Evolutionary conservation across 768 basidiomycete genomes (phyloP), one percentile per base, ranked within the genome.

Genomic region (Lactarius vividus): DNA sequence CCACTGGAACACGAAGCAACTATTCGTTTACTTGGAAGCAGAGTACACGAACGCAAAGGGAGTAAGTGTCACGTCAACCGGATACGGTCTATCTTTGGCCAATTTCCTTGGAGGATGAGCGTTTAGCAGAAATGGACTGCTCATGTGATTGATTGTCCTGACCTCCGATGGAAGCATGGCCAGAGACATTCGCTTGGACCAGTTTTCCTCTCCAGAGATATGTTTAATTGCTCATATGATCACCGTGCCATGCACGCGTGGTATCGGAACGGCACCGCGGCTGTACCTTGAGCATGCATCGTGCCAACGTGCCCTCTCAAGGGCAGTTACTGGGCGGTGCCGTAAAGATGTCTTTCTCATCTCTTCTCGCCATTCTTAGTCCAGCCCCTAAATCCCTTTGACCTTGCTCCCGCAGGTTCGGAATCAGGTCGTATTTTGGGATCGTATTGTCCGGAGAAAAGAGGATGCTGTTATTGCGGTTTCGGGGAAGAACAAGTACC

Each of bases 1-100:
- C 78, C 80, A 95, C 77, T 96, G 94, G 94, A 96, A 96, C 76
- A 96, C 94, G n/a, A 96, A 96, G 76, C 94, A 96, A 73, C 73
- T 96, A 13, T 96, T 96, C 75, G 75, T 96, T 15, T 94, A 92
- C 72, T 83, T 96, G 39, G 85, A 88, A 71, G 94, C 91, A 0
- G 92, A 96, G 74, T 96, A 94, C 73, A 81, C 81, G 39, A 90
- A 87, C 62, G 75, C 81, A 0, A 78, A 88, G 75, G 87, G 91
- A 56, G 94, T 94, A 74, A 78, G 91, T 20, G 33, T 20, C 56
- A 57, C 9, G 2, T 42, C 72, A 44, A 26, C 5, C n/a, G 16
- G 55, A 59, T 39, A 40, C 54, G 26, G 33, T 11, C 35, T 20
- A 37, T 10, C 37, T 35, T 37, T 29, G 39, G 35, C 35, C 46